Evolutionary conservation across 768 basidiomycete species (phyloP).

Genomic region (Calocera viscosa): DNA sequence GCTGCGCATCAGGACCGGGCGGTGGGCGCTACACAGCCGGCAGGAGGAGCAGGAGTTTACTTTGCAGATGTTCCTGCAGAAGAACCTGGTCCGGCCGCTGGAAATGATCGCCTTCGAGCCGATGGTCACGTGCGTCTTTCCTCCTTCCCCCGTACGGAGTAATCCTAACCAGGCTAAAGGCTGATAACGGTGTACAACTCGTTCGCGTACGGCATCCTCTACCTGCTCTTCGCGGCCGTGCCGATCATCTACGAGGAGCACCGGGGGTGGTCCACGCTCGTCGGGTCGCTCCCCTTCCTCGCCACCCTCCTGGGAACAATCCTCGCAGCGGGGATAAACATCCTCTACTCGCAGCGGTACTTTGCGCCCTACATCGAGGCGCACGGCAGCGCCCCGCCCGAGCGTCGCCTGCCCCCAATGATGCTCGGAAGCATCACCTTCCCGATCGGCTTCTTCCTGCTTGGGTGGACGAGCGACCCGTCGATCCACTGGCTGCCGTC

Average conservation of each 20-base stretch:
- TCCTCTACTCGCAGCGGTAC: conserved; percentile 20
- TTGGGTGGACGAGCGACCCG: conserved; percentile 23
- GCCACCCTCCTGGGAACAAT: conserved; percentile 26
- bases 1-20: conserved; percentile 21
- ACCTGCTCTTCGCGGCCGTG: conserved; percentile 23
- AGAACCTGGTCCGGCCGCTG: conserved; percentile 23
- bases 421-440: conserved; percentile 26
- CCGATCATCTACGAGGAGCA: conserved; percentile 24
- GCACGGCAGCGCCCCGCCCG: conserved; percentile 22
- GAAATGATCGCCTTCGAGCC: conserved; percentile 25
- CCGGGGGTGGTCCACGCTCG: conserved; percentile 24
- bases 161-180: conserved; percentile 8
- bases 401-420: conserved; percentile 27
- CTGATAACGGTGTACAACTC: conserved; percentile 16
- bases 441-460: conserved; percentile 25
- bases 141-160: conserved; percentile 9
- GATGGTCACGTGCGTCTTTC: conserved; percentile 20
- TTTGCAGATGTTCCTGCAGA: conserved; percentile 23
- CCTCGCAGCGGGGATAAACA: conserved; percentile 24
- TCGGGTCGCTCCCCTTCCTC: conserved; percentile 24
- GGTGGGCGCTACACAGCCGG: conserved; percentile 24
- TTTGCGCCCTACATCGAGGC: conserved; percentile 21
- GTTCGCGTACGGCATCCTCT: conserved; percentile 22
- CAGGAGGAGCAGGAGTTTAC: conserved; percentile 25
- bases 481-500: conserved; percentile 21